Evolutionary conservation across 2,329 filamentous ascomycete genomes (phyloP).

Genomic region (Aspergillus pseudotamarii): DNA sequence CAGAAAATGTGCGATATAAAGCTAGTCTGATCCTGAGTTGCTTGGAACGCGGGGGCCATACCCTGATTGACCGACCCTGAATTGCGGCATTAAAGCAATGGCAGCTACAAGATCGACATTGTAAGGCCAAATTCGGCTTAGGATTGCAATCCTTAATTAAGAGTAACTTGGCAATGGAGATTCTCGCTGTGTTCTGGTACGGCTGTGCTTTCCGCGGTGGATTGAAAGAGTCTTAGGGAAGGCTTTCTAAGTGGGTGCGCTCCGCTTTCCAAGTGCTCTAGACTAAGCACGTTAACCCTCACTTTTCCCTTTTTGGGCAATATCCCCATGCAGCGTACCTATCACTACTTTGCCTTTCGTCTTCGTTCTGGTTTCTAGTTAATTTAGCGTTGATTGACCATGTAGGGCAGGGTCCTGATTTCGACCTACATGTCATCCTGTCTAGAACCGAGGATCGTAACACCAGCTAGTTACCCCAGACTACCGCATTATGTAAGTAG

Average conservation of each 20-base stretch:
- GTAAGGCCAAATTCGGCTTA: background rate
- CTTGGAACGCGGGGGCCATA: background rate
- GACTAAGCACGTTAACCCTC: background rate
- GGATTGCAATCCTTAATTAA: background rate
- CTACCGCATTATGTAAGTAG: background rate
- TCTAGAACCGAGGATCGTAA: no score
- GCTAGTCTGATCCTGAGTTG: background rate
- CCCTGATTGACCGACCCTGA: background rate
- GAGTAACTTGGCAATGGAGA: background rate
- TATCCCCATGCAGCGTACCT: background rate
- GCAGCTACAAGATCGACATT: background rate
- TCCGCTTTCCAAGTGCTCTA: background rate
- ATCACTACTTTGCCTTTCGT: no score
- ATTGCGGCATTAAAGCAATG: background rate
- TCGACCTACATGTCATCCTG: background rate
- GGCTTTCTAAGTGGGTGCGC: background rate
- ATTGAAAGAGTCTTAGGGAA: background rate
- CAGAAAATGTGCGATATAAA: background rate
- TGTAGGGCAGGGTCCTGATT: background rate
- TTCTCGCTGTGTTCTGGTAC: background rate
- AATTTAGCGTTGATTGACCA: background rate
- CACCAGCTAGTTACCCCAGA: background rate
- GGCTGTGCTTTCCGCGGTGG: background rate
- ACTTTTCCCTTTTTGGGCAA: background rate
- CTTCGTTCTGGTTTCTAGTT: no score